Evolutionary conservation across 108 stramenopile genomes (phyloP), one percentile per base, ranked within the genome.

Genomic region (Asterionellopsis glacialis): DNA sequence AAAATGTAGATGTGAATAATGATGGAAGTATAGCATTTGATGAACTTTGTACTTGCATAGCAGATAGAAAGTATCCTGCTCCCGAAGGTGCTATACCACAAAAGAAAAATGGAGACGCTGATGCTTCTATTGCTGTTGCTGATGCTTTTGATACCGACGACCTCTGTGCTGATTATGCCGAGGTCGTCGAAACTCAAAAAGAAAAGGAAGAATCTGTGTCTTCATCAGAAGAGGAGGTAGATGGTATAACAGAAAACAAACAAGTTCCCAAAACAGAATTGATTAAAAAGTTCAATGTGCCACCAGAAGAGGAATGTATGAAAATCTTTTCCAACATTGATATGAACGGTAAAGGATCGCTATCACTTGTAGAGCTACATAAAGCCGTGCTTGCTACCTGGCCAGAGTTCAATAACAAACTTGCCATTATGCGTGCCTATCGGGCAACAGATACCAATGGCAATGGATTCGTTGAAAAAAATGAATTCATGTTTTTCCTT

Each of bases 1-100:
- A 28, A 0, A 57, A 63, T 41, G 64, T 74, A 23, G 73, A 74
- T 54, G 25, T 56, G 24, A 67, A 74, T 59, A 50, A 44, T 12
- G 73, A 67, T 19, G 67, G 67, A 38, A 53, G 60, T 26, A 49
- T 74, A 27, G 57, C 64, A 5, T 74, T 74, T 68, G 67, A 63
- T 57, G 73, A 74, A 24, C 68, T 74, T 47, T 59, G 67, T 9
- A 54, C 59, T 41, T 74, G 73, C 67, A 51, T 67, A 59, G 57
- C 59, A 22, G 22, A 59, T n/a, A 57, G 16, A 16, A 42, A 57
- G 47, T 33, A 33, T 33, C 33, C 33, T 33, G 33, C 33, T 33
- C 33, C 33, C 33, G 33, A 33, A 33, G 33, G 33, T 33, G 33
- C 33, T 7, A 33, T 5, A 33, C 33, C 33, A 2, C 5, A 33